Conservation (phyloP, 768 basidiomycete genomes). For the Pleurotus tuber-regium region DNA sequence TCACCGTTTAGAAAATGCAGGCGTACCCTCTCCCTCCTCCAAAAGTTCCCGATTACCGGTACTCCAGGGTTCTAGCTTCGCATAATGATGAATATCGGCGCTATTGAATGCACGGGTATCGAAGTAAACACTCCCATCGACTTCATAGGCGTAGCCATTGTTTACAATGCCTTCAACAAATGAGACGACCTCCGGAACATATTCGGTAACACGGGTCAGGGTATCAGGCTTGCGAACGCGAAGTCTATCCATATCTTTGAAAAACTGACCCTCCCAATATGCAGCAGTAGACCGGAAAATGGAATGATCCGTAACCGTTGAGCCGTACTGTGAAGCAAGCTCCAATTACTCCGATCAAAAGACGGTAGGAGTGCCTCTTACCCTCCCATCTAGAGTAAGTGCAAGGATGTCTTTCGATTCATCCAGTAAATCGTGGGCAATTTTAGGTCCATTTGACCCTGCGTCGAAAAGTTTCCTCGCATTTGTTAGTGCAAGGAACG, state of each 20-base stretch:
- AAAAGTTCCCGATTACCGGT: slow-evolving; percentile 89
- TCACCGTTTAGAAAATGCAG: slow-evolving; percentile 1
- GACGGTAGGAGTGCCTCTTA: slow-evolving; percentile 29
- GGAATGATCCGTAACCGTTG: slow-evolving; percentile 81
- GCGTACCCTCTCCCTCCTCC: slow-evolving; percentile 87
- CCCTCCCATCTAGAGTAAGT: slow-evolving; percentile 71
- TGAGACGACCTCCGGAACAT: slow-evolving; percentile 89
- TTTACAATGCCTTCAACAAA: slow-evolving; percentile 84
- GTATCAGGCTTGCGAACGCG: slow-evolving; percentile 86
- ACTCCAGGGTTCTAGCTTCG: slow-evolving; percentile 94
- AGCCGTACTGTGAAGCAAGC: slow-evolving; percentile 64
- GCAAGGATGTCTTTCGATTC: slow-evolving; percentile 78
- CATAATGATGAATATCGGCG: slow-evolving; percentile 77
- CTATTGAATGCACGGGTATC: slow-evolving; percentile 82
- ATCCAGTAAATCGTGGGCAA: slow-evolving; percentile 61
- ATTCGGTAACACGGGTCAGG: slow-evolving; percentile 94
- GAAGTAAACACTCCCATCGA: slow-evolving; percentile 86
- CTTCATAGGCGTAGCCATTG: slow-evolving; percentile 77
- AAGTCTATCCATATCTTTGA: slow-evolving; percentile 89
- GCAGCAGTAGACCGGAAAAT: slow-evolving; percentile 81
- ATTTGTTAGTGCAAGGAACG: slow-evolving; percentile 46
- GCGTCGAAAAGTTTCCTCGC: slow-evolving; percentile 44
- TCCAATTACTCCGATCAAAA: no score
- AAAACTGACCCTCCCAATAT: slow-evolving; percentile 89
- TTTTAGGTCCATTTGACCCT: slow-evolving; percentile 38